phyloP scores from a whole-genome alignment of 805 yeast genomes.

The Clavispora fructus region DNA sequence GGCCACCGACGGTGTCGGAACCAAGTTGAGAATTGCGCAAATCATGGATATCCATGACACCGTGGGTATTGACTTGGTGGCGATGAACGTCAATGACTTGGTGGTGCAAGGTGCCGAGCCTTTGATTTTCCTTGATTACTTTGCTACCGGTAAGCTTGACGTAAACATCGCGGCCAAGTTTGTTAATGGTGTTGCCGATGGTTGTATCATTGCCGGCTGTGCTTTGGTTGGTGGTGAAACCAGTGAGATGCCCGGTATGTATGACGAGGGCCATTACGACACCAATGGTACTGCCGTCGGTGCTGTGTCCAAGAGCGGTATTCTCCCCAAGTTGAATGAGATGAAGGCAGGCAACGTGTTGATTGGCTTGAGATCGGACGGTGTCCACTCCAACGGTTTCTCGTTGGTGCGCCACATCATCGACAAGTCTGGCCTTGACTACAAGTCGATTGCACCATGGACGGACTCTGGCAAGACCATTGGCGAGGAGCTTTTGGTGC shows the following conservation, averaged over 20 bases:
- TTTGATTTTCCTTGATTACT: conserved; percentile 88
- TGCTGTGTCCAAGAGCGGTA: conserved; percentile 72
- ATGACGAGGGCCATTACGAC: conserved; percentile 91
- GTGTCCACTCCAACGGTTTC: conserved; percentile 95
- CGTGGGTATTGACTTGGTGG: conserved; percentile 98
- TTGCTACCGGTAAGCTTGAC: conserved; percentile 90
- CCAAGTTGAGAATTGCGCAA: conserved; percentile 93
- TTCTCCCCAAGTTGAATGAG: conserved; percentile 63
- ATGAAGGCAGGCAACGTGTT: conserved; percentile 80
- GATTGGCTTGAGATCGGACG: conserved; percentile 84
- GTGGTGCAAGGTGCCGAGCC: conserved; percentile 99
- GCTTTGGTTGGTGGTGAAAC: conserved; percentile 99
- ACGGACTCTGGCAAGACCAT: conserved; percentile 54
- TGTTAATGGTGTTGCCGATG: conserved; percentile 93
- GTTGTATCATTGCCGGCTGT: conserved; percentile 92
- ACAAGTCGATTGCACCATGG: conserved; percentile 85
- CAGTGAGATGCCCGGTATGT: conserved; percentile 99
- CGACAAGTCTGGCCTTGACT: conserved; percentile 66
- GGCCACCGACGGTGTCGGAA: conserved; percentile 99
- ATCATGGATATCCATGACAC: conserved; percentile 83
- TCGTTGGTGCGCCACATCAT: conserved; percentile 90
- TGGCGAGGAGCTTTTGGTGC: conserved; percentile 82
- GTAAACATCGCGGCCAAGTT: conserved; percentile 79
- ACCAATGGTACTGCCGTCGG: conserved; percentile 99
- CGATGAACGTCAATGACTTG: conserved; percentile 97